Evolutionary conservation across 495 filamentous ascomycete genomes (phyloP).

Genomic region (Aspergillus hancockii): DNA sequence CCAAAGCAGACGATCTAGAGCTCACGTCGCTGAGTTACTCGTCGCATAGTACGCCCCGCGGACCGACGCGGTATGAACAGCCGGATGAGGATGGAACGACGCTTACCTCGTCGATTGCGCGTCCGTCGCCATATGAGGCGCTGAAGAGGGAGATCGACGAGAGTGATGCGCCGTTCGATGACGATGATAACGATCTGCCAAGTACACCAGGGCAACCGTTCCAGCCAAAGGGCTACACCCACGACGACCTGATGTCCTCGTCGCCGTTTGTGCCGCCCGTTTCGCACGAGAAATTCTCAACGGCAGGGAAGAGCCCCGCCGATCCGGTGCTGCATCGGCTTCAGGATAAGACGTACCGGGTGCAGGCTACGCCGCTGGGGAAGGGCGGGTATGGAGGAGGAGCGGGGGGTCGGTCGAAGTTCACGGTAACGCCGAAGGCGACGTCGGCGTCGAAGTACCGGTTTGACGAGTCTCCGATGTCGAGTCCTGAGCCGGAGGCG

Average conservation of each 20-base stretch:
- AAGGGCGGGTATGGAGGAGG: conserved; percentile 41
- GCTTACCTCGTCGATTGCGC: conserved; percentile 62
- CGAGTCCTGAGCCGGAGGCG: conserved; percentile 73
- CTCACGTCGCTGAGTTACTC: conserved; percentile 57
- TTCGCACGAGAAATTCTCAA: conserved; percentile 35
- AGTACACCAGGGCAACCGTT: conserved; percentile 39
- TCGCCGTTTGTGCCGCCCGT: conserved; percentile 52
- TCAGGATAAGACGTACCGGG: conserved; percentile 88
- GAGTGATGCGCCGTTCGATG: conserved; percentile 33
- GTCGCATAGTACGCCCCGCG: conserved; percentile 51
- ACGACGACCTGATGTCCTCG: conserved; percentile 42
- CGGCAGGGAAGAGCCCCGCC: conserved; percentile 34
- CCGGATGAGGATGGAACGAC: conserved; percentile 54
- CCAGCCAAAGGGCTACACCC: conserved; percentile 5
- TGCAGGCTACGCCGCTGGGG: conserved; percentile 86
- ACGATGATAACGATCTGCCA: conserved; percentile 45
- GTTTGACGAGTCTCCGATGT: conserved; percentile 62
- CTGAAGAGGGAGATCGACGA: conserved; percentile 32
- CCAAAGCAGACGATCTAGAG: conserved; percentile 52
- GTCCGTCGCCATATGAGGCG: conserved; percentile 38
- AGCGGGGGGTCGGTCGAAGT: conserved; percentile 36
- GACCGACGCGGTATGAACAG: conserved; percentile 46
- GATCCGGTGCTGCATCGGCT: conserved; percentile 85
- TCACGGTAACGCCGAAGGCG: conserved; percentile 38
- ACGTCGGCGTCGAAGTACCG: conserved; percentile 28